Percentiles rank a stretch among this genome's conserved stretches.
phyloP scores from a whole-genome alignment of 768 basidiomycete genomes.

The Phlebiopsis gigantea region DNA sequence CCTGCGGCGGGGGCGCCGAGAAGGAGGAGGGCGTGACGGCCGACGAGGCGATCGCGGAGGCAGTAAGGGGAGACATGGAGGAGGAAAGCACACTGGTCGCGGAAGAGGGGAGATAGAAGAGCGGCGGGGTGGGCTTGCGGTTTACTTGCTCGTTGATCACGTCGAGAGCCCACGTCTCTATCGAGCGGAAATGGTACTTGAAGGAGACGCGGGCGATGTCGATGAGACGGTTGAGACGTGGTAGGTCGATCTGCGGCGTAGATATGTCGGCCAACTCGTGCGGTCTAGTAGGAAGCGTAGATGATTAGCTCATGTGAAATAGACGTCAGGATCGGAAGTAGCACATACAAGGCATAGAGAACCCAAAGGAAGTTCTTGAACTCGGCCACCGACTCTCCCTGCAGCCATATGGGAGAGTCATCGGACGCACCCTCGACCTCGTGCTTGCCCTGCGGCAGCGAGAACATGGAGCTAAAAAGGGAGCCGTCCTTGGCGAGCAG shows the following conservation, averaged over 20 bases:
- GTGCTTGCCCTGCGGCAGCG: constrained; percentile 52
- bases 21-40: constrained; percentile 27
- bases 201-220: constrained; percentile 62
- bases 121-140: constrained; percentile 48
- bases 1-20: background rate
- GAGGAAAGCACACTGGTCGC: constrained; percentile 14
- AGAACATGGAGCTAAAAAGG: constrained; percentile 62
- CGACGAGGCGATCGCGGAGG: constrained; percentile 31
- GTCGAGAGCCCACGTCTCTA: constrained; percentile 72
- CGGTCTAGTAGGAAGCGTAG: constrained; percentile 38
- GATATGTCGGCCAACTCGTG: constrained; percentile 50
- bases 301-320: background rate
- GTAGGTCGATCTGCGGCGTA: constrained; percentile 44
- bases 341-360: constrained; percentile 65
- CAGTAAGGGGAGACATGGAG: constrained; percentile 2
- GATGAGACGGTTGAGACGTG: constrained; percentile 34
- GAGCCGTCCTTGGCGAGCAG: constrained; percentile 28
- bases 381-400: constrained; percentile 58
- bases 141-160: constrained; percentile 67
- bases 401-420: constrained; percentile 56
- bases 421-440: constrained; percentile 57
- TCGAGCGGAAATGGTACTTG: constrained; percentile 71
- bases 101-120: constrained; percentile 34
- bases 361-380: constrained; percentile 74
- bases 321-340: background rate